These are phyloP conservation scores for Eucalyptus marginata DNA, from an alignment of 345 rosid genomes.

Conservation along the genomic window DNA sequence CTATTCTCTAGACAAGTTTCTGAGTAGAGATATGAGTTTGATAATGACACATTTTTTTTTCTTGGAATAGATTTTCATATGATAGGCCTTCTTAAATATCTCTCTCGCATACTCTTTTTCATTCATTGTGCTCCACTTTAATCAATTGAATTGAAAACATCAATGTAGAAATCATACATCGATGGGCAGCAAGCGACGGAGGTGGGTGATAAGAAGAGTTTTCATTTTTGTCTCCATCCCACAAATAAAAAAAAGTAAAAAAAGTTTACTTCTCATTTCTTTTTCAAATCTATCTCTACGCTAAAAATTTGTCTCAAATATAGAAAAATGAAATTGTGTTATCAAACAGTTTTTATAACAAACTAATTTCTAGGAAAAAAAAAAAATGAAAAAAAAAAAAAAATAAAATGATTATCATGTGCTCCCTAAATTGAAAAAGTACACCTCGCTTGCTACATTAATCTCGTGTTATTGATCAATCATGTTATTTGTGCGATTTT, in stretches of 20 bases:
- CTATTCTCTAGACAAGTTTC: fast-evolving
- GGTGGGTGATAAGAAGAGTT: fast-evolving
- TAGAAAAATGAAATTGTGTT: neutral
- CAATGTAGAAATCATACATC: fast-evolving
- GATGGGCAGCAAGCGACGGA: fast-evolving
- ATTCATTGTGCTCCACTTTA: neutral
- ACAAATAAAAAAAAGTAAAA: fast-evolving
- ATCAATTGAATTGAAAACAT: neutral
- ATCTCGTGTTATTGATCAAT: fast-evolving
- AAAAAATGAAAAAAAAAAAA: fast-evolving
- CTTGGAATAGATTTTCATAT: neutral
- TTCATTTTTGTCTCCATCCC: fast-evolving
- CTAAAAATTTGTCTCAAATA: fast-evolving
- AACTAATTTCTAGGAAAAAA: fast-evolving
- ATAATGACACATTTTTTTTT: no score
- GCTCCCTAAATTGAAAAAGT: fast-evolving
- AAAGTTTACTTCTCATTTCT: fast-evolving
- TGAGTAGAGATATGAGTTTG: fast-evolving
- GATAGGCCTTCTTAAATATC: neutral
- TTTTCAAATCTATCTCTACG: no score
- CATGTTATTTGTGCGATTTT: neutral
- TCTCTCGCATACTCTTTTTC: neutral
- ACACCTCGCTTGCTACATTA: neutral
- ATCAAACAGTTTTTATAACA: fast-evolving
- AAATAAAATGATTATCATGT: fast-evolving